Conservation (phyloP, 2,329 filamentous ascomycete genomes). For the Penicillium aurantiogriseum region DNA sequence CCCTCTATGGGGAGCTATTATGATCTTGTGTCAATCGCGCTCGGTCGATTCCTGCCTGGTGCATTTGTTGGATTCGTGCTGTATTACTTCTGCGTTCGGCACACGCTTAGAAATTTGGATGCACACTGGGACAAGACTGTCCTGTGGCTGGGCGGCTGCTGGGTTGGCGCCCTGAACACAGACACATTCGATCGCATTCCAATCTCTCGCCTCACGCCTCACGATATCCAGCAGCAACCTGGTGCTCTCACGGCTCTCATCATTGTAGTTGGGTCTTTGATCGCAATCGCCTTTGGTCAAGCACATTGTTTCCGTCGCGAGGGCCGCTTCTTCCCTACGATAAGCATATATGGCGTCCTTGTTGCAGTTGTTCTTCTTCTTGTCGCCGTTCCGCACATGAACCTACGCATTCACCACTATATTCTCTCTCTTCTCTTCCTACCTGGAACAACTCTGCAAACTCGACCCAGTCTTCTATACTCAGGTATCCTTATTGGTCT, state of each 20-base stretch:
- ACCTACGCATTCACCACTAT: slow-evolving; percentile 64
- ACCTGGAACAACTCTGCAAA: slow-evolving; percentile 59
- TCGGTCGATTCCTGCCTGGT: slow-evolving; percentile 59
- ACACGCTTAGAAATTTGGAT: slow-evolving; percentile 50
- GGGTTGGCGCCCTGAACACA: slow-evolving; percentile 61
- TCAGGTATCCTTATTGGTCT: slow-evolving; percentile 61
- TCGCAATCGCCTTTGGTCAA: slow-evolving; percentile 55
- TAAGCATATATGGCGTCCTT: slow-evolving; percentile 49
- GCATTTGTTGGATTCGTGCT: slow-evolving; percentile 58
- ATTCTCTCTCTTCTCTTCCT: slow-evolving; percentile 59
- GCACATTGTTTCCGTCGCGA: slow-evolving; percentile 58
- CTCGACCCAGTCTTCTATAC: slow-evolving; percentile 57
- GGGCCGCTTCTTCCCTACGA: slow-evolving; percentile 51
- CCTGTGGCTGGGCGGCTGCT: slow-evolving; percentile 60
- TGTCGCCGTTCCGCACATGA: slow-evolving; percentile 56
- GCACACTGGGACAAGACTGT: slow-evolving; percentile 61
- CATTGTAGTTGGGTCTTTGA: slow-evolving; percentile 51
- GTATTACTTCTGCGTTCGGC: slow-evolving; percentile 55
- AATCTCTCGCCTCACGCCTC: slow-evolving; percentile 60
- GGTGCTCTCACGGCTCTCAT: slow-evolving; percentile 59
- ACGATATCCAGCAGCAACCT: slow-evolving; percentile 60
- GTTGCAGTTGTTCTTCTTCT: slow-evolving; percentile 46
- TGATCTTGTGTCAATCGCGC: slow-evolving; percentile 53
- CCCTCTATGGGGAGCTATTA: slow-evolving; percentile 56
- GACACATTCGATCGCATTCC: slow-evolving; percentile 64